Base-by-base conservation (phyloP, 306 rosid genomes). In the Albizia julibrissin region DNA sequence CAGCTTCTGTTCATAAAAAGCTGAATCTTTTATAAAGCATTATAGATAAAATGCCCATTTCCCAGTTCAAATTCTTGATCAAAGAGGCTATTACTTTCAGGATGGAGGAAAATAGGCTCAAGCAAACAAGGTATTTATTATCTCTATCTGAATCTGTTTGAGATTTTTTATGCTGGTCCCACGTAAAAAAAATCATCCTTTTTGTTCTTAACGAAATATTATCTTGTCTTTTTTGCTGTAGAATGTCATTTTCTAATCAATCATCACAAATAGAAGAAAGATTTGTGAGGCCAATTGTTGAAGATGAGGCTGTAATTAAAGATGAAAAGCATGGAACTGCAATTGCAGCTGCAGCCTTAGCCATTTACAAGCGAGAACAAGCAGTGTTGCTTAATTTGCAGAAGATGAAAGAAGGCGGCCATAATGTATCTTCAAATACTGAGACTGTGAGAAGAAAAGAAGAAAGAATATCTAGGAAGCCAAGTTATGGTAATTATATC, bases 311-410 rank as follows among this genome's bases (percentile, higher is more conserved):
- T 47, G 44, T 79, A 46, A 80, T 10, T n/a, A 69, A 33, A 81
- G 90, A 92, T 18, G 76, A 69, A 2, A 91, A 89, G 74, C 83
- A 82, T 76, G 88, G 86, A 71, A 58, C 92, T 37, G 91, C 92
- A n/a, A 84, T 86, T 37, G 93, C 92, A 69, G 88, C 96, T 66
- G 90, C 88, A 79, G 92, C 90, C 39, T 81, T 79, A 61, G 91
- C 93, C n/a, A 82, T 91, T 86, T 83, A 84, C 77, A 87, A 94
- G 1, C 79, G 82, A 8, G 92, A 91, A 80, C 87, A 90, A 80
- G 83, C 67, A 6, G 89, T 84, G 62, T 73, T 47, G 22, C 85
- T 69, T 34, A 7, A 80, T 40, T 80, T 74, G 80, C 89, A 62
- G 33, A 88, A 74, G 85, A 86, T 61, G 83, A 83, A 74, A 75